Conservation (phyloP, 257 asterid genomes). For the Fraxinus pennsylvanica region DNA sequence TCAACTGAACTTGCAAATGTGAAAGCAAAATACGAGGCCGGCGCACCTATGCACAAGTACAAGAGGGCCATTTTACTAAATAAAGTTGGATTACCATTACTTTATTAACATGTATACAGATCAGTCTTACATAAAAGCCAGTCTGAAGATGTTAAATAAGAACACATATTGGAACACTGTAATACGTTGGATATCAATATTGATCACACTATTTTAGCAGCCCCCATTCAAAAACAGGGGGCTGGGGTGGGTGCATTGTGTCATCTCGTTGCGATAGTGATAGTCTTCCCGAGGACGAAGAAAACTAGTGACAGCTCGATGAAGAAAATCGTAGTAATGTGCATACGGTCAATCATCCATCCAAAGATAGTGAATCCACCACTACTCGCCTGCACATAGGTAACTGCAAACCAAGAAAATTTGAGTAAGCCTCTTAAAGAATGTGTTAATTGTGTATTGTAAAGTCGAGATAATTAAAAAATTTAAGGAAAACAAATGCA, state of each 20-base stretch:
- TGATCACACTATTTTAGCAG: background rate
- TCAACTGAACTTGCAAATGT: background rate
- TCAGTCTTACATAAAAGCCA: background rate
- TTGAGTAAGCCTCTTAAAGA: background rate
- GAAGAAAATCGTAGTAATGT: constrained; percentile 76
- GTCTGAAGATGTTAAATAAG: background rate
- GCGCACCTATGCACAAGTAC: background rate
- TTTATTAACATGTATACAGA: background rate
- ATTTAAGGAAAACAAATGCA: background rate
- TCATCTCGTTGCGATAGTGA: constrained; percentile 52
- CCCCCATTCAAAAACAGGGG: background rate
- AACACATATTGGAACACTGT: background rate
- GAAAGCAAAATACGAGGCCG: background rate
- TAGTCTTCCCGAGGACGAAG: constrained; percentile 84
- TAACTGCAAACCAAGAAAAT: constrained; percentile 48
- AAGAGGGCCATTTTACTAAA: background rate
- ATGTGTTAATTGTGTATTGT: no score
- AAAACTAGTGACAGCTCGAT: constrained; percentile 71
- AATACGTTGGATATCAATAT: background rate
- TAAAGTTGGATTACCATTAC: background rate
- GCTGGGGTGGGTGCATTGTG: background rate
- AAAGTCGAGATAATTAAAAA: no score
- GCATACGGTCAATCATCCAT: constrained; percentile 75
- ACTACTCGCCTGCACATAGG: constrained; percentile 76
- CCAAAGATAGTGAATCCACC: constrained; percentile 87